These are phyloP conservation scores for Blastobotrys malaysiensis DNA, from an alignment of 1,139 yeast genomes.

Conservation along the genomic window DNA sequence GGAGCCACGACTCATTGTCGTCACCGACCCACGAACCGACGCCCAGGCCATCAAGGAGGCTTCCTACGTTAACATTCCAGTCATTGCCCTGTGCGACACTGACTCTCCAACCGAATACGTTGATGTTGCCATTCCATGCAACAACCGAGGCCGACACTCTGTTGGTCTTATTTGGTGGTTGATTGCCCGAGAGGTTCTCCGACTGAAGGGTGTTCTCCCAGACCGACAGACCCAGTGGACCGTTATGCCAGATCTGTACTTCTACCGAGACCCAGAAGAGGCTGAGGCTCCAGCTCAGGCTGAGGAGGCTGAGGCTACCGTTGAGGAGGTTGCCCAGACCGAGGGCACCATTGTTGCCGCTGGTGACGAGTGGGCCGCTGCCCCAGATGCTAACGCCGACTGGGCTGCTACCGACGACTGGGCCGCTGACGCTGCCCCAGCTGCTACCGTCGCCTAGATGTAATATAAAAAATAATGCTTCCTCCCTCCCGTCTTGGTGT, in stretches of 20 bases:
- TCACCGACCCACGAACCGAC: constrained; percentile 99
- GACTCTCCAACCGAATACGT: constrained; percentile 99
- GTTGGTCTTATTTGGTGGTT: constrained; percentile 99
- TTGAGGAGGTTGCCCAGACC: constrained; percentile 61
- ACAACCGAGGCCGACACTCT: constrained; percentile 99
- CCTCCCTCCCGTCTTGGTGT: constrained; percentile 1
- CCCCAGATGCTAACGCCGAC: constrained; percentile 53
- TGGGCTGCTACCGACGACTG: constrained; percentile 55
- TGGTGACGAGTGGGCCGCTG: constrained; percentile 76
- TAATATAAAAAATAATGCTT: constrained; percentile 1
- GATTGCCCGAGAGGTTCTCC: constrained; percentile 97
- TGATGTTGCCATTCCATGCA: constrained; percentile 99
- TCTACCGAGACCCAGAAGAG: constrained; percentile 99
- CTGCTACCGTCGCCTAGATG: constrained; percentile 26
- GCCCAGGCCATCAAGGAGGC: constrained; percentile 99
- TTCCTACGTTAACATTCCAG: constrained; percentile 99
- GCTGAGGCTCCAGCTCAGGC: constrained; percentile 74
- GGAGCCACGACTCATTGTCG: constrained; percentile 99
- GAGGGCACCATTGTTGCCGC: constrained; percentile 54
- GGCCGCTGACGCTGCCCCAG: constrained; percentile 60
- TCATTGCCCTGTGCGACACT: constrained; percentile 96
- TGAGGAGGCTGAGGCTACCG: constrained; percentile 48
- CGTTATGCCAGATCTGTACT: constrained; percentile 99
- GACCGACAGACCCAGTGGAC: constrained; percentile 98
- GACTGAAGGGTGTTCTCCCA: constrained; percentile 97